Evolutionary conservation across 2,329 filamentous ascomycete species (phyloP), one percentile per base, ranked within the genome.

Genomic region (Fusarium pseudoanthophilum): DNA sequence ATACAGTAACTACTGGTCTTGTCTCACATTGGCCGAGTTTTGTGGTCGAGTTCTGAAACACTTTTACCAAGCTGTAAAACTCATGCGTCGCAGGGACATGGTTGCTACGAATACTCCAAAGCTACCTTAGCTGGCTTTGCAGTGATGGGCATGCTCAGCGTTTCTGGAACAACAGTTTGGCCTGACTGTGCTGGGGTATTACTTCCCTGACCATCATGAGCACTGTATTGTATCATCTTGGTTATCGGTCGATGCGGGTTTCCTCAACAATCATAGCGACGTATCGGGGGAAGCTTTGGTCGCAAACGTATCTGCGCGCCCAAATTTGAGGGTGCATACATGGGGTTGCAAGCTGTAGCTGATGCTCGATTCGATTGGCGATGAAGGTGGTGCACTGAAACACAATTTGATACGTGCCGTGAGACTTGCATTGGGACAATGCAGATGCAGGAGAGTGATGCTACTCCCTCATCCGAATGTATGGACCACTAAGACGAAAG

Each of bases 361-460:
- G 53, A 56, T 48, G 59, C 24, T 60, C 52, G 46, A 48, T 46
- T 60, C 46, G 32, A 48, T 52, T 53, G 55, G 49, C 53, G 61
- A 56, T 55, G 46, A 39, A 55, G 57, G 63, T 67, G 51, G 52
- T 58, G 46, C 53, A 51, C 53, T 71, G 67, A 67, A 71, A 71
- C 69, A 71, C 48, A 52, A 64, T 30, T 49, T 58, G 62, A 58
- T 67, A 59, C 57, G 53, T 71, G 53, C 62, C 42, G 43, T 57
- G 67, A 67, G 59, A 59, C 62, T 65, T 71, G 67, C 53, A 67
- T 45, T 37, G 18, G 40, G 26, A 56, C 26, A 18, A 43, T 42
- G 15, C 30, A 42, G 24, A 55, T 28, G n/a, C 28, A 42, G 14
- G n/a, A 40, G 36, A 37, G n/a, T 20, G 48, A 28, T 60, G 11